Percentiles rank a stretch among this genome's conserved stretches.
Conservation (phyloP, 352 stramenopile genomes). For the Pythium grandisporangium region DNA sequence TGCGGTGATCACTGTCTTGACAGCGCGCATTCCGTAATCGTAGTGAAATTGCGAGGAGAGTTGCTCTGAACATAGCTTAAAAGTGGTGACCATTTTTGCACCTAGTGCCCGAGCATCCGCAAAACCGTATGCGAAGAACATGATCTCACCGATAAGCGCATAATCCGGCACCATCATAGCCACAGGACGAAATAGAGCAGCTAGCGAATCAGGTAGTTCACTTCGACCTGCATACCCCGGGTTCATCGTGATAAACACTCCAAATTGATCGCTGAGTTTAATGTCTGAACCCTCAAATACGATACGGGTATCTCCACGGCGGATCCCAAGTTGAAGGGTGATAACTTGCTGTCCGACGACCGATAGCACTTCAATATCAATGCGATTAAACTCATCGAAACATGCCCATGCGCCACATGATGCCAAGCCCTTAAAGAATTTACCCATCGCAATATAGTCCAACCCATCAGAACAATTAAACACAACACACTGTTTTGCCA, state of each 20-base stretch:
- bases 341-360: conserved; percentile 89
- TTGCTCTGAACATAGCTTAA: conserved; percentile 87
- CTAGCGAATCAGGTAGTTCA: conserved; percentile 82
- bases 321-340: conserved; percentile 86
- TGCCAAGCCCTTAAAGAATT: conserved; percentile 93
- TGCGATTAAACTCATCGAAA: conserved; percentile 89
- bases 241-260: conserved; percentile 91
- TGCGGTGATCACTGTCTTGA: conserved; percentile 87
- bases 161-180: conserved; percentile 92
- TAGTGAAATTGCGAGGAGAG: conserved; percentile 87
- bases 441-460: conserved; percentile 93
- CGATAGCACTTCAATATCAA: conserved; percentile 84
- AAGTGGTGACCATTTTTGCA: conserved; percentile 85
- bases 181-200: conserved; percentile 78
- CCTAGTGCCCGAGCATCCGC: conserved; percentile 35
- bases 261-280: conserved; percentile 87
- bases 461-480: conserved; percentile 92
- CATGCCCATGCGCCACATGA: conserved; percentile 90
- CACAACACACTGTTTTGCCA: conserved; percentile 94
- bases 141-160: conserved; percentile 85
- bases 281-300: conserved; percentile 95
- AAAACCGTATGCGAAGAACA: conserved; percentile 88
- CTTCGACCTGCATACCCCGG: conserved; percentile 80
- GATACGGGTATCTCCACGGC: conserved; percentile 73
- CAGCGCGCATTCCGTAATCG: conserved; percentile 87